Percentiles rank a stretch among this genome's conserved stretches.
Conservation (phyloP, 495 filamentous ascomycete species). For the Mytilinidion resinicola region DNA sequence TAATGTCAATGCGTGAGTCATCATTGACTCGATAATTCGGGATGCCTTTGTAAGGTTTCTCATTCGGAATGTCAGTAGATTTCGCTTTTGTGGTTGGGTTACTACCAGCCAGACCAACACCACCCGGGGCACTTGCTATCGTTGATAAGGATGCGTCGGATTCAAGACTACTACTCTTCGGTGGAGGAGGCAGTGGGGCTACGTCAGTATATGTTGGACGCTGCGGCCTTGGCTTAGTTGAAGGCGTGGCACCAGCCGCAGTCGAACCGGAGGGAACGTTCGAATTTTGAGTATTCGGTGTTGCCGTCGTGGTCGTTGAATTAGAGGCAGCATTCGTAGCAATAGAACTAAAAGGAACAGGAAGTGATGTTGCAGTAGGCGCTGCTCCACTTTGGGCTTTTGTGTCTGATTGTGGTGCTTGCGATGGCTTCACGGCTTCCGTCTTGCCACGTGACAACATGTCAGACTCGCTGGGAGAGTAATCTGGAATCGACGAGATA, state of each 20-base stretch:
- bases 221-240: not conserved
- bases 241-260: not conserved
- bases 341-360: too few relatives aligned
- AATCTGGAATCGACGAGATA: not conserved
- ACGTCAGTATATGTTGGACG: not conserved
- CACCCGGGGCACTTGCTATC: not conserved
- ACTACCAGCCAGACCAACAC: not conserved
- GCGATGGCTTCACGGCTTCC: not conserved
- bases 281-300: too few relatives aligned
- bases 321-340: not conserved
- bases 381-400: not conserved
- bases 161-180: too few relatives aligned
- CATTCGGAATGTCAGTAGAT: not conserved
- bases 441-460: not conserved
- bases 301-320: not conserved
- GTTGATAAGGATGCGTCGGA: not conserved
- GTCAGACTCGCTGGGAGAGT: not conserved
- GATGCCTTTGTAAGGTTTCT: not conserved
- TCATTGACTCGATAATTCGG: not conserved
- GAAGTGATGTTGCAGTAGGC: not conserved
- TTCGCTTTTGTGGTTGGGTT: not conserved
- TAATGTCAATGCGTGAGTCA: not conserved
- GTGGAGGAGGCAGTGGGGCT: not conserved
- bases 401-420: too few relatives aligned
- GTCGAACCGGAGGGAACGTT: too few relatives aligned